Conservation (phyloP, 2,329 filamentous ascomycete species). For the Drechslerella coelobrocha region DNA sequence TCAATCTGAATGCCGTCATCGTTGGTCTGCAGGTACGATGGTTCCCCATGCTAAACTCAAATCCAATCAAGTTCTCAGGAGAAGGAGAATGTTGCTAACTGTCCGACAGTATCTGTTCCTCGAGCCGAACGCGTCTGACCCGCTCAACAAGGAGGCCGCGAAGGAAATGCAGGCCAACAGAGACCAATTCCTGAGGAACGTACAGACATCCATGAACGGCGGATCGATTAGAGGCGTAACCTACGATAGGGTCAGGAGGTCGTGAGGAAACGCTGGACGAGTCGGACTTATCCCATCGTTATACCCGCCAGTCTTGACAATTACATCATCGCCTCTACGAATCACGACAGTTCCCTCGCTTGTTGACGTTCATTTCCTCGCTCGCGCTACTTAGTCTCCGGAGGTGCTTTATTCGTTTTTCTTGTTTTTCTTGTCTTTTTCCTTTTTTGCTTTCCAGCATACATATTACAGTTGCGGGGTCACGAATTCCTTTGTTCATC, state of each 20-base stretch:
- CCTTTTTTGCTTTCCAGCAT: background rate
- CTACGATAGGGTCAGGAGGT: constrained; percentile 81
- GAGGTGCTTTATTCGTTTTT: constrained; percentile 33
- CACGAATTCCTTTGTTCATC: background rate
- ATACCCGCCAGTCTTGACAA: too few species aligned
- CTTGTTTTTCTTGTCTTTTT: constrained; percentile 5
- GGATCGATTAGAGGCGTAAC: constrained; percentile 73
- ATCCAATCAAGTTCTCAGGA: background rate
- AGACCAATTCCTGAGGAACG: constrained; percentile 90
- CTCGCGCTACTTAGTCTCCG: constrained; percentile 33
- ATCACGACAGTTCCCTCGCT: constrained; percentile 44
- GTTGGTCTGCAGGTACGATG: constrained; percentile 78
- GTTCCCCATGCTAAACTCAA: background rate
- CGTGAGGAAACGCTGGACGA: constrained; percentile 58
- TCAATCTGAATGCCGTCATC: constrained; percentile 95
- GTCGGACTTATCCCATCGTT: too few species aligned
- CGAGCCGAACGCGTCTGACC: constrained; percentile 94
- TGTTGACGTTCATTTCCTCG: constrained; percentile 46
- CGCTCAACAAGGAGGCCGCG: constrained; percentile 97
- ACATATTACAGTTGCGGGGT: constrained; percentile 20
- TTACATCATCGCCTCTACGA: constrained; percentile 10
- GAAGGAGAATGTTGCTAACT: background rate
- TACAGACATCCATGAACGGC: constrained; percentile 81
- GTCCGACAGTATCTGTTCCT: constrained; percentile 83
- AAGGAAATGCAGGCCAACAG: constrained; percentile 86